Evolutionary conservation across 169 alveolate species (phyloP).

Genomic region (Condylostoma magnum): DNA sequence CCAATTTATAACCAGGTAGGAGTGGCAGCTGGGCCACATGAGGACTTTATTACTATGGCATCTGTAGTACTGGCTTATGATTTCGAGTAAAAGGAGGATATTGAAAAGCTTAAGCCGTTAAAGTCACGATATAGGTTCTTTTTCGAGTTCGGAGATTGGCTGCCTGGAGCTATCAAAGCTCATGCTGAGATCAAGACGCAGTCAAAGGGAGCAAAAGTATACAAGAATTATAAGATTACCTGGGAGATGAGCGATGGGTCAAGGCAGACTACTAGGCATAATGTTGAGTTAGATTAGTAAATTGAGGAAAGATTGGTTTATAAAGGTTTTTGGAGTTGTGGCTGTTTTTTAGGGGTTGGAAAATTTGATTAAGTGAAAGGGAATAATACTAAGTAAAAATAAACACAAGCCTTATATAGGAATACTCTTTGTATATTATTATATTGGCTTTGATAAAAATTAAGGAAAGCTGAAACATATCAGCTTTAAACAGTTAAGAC

Average conservation of each 20-base stretch:
- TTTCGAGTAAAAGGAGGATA: constrained; percentile 13
- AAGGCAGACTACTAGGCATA: constrained; percentile 7
- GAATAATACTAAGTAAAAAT: no score
- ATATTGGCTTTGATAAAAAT: no score
- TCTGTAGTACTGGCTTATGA: constrained; percentile 20
- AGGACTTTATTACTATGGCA: neutral
- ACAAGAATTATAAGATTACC: neutral
- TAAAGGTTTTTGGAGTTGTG: no score
- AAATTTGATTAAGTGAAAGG: no score
- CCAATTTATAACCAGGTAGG: constrained; percentile 26
- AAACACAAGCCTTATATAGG: no score
- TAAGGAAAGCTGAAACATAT: no score
- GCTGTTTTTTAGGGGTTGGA: no score
- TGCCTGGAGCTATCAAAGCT: constrained; percentile 23
- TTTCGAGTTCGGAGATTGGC: constrained; percentile 9
- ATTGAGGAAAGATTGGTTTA: no score
- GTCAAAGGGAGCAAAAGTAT: constrained; percentile 5
- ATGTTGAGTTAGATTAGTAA: no score
- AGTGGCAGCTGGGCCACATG: constrained; percentile 38
- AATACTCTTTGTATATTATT: no score
- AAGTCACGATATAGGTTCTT: neutral
- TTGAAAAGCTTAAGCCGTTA: neutral
- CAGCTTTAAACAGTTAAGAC: no score
- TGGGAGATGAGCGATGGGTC: constrained; percentile 30
- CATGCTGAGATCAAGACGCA: constrained; percentile 18